phyloP scores from a whole-genome alignment of 2,329 filamentous ascomycete genomes.

The Chaetothyriales sp. region DNA sequence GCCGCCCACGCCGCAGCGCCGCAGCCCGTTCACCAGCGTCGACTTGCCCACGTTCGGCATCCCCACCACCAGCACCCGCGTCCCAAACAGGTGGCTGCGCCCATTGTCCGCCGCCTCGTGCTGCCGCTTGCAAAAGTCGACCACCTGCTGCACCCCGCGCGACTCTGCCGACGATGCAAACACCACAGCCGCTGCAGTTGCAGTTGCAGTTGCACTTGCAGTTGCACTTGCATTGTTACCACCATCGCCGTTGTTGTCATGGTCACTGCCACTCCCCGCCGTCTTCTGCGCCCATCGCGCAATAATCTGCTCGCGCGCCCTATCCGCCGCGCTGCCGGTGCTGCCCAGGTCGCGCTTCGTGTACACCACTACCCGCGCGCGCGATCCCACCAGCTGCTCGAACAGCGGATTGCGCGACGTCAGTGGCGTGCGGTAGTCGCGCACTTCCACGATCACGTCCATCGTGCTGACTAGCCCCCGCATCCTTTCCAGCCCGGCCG shows the following conservation, averaged over 20 bases:
- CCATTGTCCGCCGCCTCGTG: slow-evolving; percentile 3
- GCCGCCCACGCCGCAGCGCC: slow-evolving; percentile 48
- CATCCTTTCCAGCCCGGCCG: slow-evolving; percentile 66
- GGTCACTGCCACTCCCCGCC: too few species aligned
- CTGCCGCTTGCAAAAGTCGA: slow-evolving; percentile 20
- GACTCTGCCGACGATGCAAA: neutral
- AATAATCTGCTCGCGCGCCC: slow-evolving; percentile 23
- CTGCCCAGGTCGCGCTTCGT: slow-evolving; percentile 71
- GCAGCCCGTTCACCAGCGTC: slow-evolving; percentile 76
- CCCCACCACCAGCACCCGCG: slow-evolving; percentile 73
- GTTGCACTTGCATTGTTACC: too few species aligned
- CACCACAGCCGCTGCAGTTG: neutral
- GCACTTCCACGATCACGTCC: slow-evolving; percentile 82
- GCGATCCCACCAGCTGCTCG: slow-evolving; percentile 58
- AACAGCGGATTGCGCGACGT: slow-evolving; percentile 83
- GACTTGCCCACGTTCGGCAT: slow-evolving; percentile 98
- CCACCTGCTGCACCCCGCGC: neutral
- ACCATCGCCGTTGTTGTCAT: too few species aligned
- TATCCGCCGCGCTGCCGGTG: slow-evolving; percentile 25
- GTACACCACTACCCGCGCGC: slow-evolving; percentile 69
- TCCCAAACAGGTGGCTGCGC: slow-evolving; percentile 54
- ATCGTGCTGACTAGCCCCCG: slow-evolving; percentile 63
- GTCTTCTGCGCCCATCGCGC: slow-evolving; percentile 12
- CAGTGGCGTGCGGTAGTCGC: slow-evolving; percentile 79
- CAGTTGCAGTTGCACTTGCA: too few species aligned